Base-by-base conservation (phyloP, 805 yeast species). In the Sugiyamaella marilandica region DNA sequence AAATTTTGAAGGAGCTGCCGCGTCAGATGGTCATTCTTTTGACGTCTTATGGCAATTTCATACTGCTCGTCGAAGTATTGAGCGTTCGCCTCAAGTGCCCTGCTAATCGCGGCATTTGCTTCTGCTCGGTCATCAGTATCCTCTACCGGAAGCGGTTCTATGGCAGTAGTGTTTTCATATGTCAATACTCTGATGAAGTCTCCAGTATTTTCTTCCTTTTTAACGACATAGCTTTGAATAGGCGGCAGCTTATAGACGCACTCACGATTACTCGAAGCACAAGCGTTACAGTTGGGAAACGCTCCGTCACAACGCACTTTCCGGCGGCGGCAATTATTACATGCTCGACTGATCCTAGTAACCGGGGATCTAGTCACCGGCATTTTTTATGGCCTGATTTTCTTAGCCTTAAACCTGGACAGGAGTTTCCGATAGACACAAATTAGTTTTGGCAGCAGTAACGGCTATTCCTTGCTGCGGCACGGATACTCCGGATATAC, bases 301-400 rank as follows among this genome's bases (percentile, higher is more conserved):
- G 43, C 43, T 16, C 43, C 43, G 24, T 39, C 43, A 39, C 43
- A 39, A 39, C 43, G 43, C 24, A 39, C 43, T 39, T 39, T 39
- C 19, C 43, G 43, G 24, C 43, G 43, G 19, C 43, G 19, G 24
- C 43, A 39, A 10, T 39, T 39, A 39, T 39, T 13, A 24, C 43
- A 39, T 16, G 43, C 43, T 18, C 50, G 14, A 36, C 45, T 47
- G 11, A 47, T 18, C 14, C 50, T 32, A 10, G 37, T 47, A 10
- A 78, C 64, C 13, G 43, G 43, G 24, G n/a, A 14, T 10, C 37
- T 34, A 14, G 37, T n/a, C 9, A 10, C 37, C 16, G 37, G 37
- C 37, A 34, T 34, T 34, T 24, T 24, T 5, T 24, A 24, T 24
- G 29, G 29, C 7, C 29, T 24, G 29, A 24, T 24, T 24, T 24